phyloP scores from a whole-genome alignment of 768 basidiomycete species.

The Hygrophorus russula region DNA sequence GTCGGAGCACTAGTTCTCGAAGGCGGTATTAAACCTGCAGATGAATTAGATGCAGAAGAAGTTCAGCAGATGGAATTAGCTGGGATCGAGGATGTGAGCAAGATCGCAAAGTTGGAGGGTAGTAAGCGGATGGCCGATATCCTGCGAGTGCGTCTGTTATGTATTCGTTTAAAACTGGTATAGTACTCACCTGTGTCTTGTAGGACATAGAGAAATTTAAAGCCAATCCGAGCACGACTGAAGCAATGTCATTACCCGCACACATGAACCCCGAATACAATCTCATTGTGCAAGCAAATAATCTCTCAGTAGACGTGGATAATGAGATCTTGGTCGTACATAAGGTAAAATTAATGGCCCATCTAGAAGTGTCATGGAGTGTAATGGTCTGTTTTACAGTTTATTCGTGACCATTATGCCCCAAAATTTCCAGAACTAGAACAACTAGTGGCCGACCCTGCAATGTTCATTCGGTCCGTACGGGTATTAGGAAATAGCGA shows the following conservation, averaged over 20 bases:
- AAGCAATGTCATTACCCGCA: slow-evolving; percentile 68
- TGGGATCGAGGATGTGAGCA: slow-evolving; percentile 72
- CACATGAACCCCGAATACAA: slow-evolving; percentile 93
- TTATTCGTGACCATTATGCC: slow-evolving; percentile 95
- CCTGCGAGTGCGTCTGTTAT: slow-evolving; percentile 42
- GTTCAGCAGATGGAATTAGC: slow-evolving; percentile 92
- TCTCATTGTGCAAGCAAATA: slow-evolving; percentile 95
- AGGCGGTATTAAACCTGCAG: slow-evolving; percentile 88
- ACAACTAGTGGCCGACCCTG: slow-evolving; percentile 84
- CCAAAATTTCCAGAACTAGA: slow-evolving; percentile 95
- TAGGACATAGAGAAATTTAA: slow-evolving; percentile 90
- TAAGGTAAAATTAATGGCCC: slow-evolving; percentile 44
- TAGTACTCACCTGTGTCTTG: background rate
- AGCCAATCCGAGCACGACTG: slow-evolving; percentile 64
- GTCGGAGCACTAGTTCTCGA: slow-evolving; percentile 59
- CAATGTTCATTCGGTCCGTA: slow-evolving; percentile 88
- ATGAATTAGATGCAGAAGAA: slow-evolving; percentile 88
- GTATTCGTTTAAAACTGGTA: background rate
- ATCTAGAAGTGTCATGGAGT: slow-evolving; percentile 6
- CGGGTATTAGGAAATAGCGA: slow-evolving; percentile 78
- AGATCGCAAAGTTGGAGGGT: slow-evolving; percentile 80
- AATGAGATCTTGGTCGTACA: slow-evolving; percentile 96
- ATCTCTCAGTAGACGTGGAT: slow-evolving; percentile 94
- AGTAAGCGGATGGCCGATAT: slow-evolving; percentile 86
- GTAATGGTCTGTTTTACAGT: slow-evolving; percentile 33